These are phyloP conservation scores for Acanthamoeba royreba DNA, from an alignment of 208 protist genomes.

Conservation along the genomic window DNA sequence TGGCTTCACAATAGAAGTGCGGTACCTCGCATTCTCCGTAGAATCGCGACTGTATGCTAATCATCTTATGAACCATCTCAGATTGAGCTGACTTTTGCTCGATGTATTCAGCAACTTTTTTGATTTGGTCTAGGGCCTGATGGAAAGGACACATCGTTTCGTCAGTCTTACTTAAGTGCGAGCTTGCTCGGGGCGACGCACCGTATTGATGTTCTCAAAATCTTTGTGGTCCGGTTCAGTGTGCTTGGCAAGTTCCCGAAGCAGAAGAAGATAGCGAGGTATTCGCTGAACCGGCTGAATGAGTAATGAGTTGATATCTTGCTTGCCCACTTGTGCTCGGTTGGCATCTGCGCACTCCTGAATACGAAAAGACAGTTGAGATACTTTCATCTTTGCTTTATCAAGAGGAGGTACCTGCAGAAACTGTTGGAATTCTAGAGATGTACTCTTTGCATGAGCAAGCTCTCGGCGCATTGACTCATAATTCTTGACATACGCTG, in stretches of 20 bases:
- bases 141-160: too few relatives aligned
- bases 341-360: background rate
- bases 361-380: too few relatives aligned
- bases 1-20: too few relatives aligned
- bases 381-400: too few relatives aligned
- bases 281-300: conserved; percentile 49
- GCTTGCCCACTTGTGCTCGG: background rate
- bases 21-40: background rate
- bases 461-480: background rate
- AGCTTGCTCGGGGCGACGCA: too few relatives aligned
- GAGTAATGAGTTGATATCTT: conserved; percentile 28
- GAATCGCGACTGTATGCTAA: background rate
- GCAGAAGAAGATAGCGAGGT: conserved; percentile 26
- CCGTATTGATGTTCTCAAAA: background rate
- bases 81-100: conserved; percentile 8
- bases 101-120: conserved; percentile 29
- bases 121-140: conserved; percentile 11
- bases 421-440: background rate
- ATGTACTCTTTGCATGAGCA: background rate
- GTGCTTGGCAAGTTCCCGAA: conserved; percentile 40
- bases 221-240: background rate
- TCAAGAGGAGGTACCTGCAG: too few relatives aligned
- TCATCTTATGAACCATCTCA: conserved; percentile 12
- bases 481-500: conserved; percentile 36
- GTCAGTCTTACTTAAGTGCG: too few relatives aligned